Percentiles rank a stretch among this genome's conserved stretches.
Evolutionary conservation across 2,329 filamentous ascomycete species (phyloP).

Genomic region (Tolypocladium cylindrosporum): DNA sequence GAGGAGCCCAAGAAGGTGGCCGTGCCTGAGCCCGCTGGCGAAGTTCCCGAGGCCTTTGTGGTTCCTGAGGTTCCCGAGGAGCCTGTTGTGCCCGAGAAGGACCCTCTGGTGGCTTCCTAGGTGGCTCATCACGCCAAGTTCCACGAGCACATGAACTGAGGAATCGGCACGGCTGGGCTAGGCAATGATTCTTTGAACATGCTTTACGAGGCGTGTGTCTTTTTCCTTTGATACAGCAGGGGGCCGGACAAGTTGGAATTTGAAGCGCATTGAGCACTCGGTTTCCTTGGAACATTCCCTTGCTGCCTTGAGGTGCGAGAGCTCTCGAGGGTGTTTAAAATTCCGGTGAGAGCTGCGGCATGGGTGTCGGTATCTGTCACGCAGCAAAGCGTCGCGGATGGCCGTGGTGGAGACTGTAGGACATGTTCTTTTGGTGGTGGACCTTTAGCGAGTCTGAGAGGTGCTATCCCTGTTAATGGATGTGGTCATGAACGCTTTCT

Average conservation of each 20-base stretch:
- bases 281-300: conserved; percentile 11
- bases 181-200: conserved; percentile 14
- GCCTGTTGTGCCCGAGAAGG: conserved; percentile 15
- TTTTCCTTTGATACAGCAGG: conserved; percentile 13
- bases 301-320: not conserved
- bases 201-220: conserved; percentile 18
- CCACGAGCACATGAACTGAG: conserved; percentile 16
- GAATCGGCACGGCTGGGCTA: conserved; percentile 15
- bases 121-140: conserved; percentile 12
- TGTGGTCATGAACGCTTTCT: not conserved
- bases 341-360: not conserved
- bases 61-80: conserved; percentile 12
- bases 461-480: conserved; percentile 5
- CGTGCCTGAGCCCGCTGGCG: conserved; percentile 10
- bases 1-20: conserved; percentile 21
- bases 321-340: not conserved
- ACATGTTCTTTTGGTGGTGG: not conserved
- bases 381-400: not conserved
- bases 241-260: conserved; percentile 15
- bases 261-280: conserved; percentile 13
- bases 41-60: conserved; percentile 10
- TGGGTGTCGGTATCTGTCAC: not conserved
- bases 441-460: not conserved
- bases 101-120: conserved; percentile 20
- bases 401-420: not conserved